A percentile compares a stretch with the other conserved stretches of the same genome.
Evolutionary conservation across 768 basidiomycete species (phyloP).

Genomic region (Mycena crocata): DNA sequence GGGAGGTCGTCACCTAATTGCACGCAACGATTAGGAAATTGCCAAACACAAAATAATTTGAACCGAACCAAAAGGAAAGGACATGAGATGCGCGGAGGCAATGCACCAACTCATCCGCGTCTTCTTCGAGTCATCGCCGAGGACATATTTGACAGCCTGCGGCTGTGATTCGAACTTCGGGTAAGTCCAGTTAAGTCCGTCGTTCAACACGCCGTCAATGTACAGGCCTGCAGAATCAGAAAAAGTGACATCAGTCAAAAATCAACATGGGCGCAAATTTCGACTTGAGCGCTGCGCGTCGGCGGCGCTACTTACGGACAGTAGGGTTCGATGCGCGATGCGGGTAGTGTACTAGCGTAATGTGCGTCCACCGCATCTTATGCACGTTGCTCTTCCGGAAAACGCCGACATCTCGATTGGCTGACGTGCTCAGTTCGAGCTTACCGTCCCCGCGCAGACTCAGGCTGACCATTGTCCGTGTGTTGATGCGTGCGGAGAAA

Average conservation of each 20-base stretch:
- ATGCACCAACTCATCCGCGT: constrained; percentile 74
- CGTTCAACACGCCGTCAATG: constrained; percentile 76
- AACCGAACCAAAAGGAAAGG: constrained; percentile 64
- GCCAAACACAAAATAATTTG: constrained; percentile 21
- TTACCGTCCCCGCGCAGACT: constrained; percentile 66
- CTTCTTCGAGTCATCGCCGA: constrained; percentile 65
- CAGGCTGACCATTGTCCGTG: constrained; percentile 54
- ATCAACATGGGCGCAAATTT: no score
- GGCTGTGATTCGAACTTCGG: constrained; percentile 60
- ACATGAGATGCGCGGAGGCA: constrained; percentile 72
- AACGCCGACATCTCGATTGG: constrained; percentile 51
- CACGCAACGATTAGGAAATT: neutral
- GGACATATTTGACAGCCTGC: constrained; percentile 54
- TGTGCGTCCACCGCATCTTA: constrained; percentile 77
- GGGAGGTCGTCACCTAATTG: constrained; percentile 73
- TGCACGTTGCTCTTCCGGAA: constrained; percentile 61
- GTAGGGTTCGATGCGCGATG: constrained; percentile 65
- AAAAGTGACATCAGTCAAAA: neutral
- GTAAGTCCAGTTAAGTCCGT: constrained; percentile 72
- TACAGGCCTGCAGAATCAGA: constrained; percentile 65
- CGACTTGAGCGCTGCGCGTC: no score
- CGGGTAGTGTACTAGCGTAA: constrained; percentile 75
- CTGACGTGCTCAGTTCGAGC: constrained; percentile 60
- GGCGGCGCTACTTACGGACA: constrained; percentile 61
- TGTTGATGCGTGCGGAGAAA: constrained; percentile 49